These are phyloP conservation scores for Senna tora DNA, from an alignment of 306 rosid genomes.

Conservation along the genomic window DNA sequence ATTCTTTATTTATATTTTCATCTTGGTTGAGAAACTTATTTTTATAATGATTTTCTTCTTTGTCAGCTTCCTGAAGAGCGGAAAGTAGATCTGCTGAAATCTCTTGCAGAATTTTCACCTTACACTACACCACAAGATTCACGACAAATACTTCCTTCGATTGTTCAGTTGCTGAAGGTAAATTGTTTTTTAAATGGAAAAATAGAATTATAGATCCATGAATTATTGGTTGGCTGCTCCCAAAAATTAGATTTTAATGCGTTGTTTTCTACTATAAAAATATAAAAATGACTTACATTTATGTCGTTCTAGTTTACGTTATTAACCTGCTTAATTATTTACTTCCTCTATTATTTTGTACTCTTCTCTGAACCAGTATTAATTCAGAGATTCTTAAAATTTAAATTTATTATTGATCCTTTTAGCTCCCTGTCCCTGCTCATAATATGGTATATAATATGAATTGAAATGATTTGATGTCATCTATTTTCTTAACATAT, in stretches of 20 bases:
- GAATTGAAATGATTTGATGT: neutral
- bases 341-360: too few species aligned
- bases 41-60: constrained; percentile 20
- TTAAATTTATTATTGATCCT: neutral
- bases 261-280: neutral
- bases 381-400: neutral
- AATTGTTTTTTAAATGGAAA: too few species aligned
- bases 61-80: constrained; percentile 91
- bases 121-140: constrained; percentile 91
- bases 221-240: too few species aligned
- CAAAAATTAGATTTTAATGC: constrained; percentile 1
- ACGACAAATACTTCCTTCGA: constrained; percentile 92
- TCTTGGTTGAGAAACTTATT: neutral
- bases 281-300: neutral
- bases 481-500: neutral
- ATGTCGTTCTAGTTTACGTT: constrained; percentile 6
- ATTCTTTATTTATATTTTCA: neutral
- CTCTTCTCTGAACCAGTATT: neutral
- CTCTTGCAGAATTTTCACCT: constrained; percentile 93
- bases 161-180: constrained; percentile 91
- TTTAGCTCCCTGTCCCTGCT: neutral
- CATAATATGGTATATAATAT: neutral
- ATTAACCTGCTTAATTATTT: too few species aligned
- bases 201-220: too few species aligned
- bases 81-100: constrained; percentile 89